These are phyloP conservation scores for Fusarium sp. DNA, from an alignment of 2,329 filamentous ascomycete species.

Conservation along the genomic window DNA sequence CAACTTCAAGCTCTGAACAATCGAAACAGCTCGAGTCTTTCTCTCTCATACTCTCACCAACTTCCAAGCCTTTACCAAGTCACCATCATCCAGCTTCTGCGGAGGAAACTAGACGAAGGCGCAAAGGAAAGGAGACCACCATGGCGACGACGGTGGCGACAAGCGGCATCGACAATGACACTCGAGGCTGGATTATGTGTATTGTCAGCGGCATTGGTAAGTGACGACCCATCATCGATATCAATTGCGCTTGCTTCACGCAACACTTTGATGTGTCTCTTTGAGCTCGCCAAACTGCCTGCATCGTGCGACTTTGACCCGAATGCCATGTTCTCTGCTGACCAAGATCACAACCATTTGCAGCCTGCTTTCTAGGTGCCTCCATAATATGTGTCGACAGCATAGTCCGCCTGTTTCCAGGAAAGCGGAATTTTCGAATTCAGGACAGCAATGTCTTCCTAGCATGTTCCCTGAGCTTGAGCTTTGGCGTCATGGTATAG, in stretches of 20 bases:
- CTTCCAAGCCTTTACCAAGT: not conserved
- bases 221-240: slow-evolving; percentile 46
- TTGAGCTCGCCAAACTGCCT: not conserved
- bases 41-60: not conserved
- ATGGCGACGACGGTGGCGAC: slow-evolving; percentile 57
- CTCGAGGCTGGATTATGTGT: slow-evolving; percentile 93
- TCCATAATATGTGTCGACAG: slow-evolving; percentile 90
- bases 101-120: slow-evolving; percentile 11
- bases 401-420: slow-evolving; percentile 80
- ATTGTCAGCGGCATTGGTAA: slow-evolving; percentile 82
- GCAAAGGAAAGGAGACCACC: slow-evolving; percentile 15
- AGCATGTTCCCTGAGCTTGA: slow-evolving; percentile 89
- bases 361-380: slow-evolving; percentile 80
- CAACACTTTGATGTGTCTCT: not conserved
- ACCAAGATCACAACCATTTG: slow-evolving; percentile 5
- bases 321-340: slow-evolving; percentile 7
- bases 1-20: slow-evolving; percentile 2
- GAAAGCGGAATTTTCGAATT: slow-evolving; percentile 85
- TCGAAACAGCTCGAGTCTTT: not conserved
- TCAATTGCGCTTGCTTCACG: not conserved
- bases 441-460: slow-evolving; percentile 92
- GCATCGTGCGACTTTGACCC: not conserved
- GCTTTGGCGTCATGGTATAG: slow-evolving; percentile 93
- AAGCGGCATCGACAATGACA: slow-evolving; percentile 79
- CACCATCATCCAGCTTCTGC: not conserved